These are phyloP conservation scores for Zymoseptoria brevis DNA, from an alignment of 2,329 filamentous ascomycete genomes.

Conservation along the genomic window DNA sequence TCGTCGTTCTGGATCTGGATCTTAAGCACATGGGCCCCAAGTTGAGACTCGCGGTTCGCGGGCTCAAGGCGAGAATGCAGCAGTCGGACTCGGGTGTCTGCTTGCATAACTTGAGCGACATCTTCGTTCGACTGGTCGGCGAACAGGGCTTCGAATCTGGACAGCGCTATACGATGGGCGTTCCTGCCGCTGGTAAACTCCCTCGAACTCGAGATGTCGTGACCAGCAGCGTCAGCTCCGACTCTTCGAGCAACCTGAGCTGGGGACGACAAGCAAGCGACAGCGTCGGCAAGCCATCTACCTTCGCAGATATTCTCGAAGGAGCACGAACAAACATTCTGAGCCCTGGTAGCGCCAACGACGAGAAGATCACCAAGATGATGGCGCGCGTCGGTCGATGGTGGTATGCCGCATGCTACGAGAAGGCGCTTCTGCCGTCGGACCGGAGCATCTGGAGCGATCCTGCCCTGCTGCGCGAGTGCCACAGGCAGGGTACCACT, in stretches of 20 bases:
- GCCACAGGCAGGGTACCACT: slow-evolving; percentile 76
- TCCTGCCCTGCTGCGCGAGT: slow-evolving; percentile 67
- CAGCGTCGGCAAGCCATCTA: not conserved
- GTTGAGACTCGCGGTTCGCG: slow-evolving; percentile 59
- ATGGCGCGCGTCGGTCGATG: slow-evolving; percentile 85
- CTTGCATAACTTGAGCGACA: slow-evolving; percentile 48
- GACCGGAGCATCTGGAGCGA: slow-evolving; percentile 72
- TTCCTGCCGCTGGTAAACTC: slow-evolving; percentile 57
- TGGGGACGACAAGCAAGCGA: not conserved
- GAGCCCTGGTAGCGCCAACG: slow-evolving; percentile 39
- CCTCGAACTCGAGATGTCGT: slow-evolving; percentile 27
- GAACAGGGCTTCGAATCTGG: slow-evolving; percentile 62
- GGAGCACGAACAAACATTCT: not conserved
- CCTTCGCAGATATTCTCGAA: slow-evolving; percentile 4
- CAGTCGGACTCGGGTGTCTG: slow-evolving; percentile 52
- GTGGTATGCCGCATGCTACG: slow-evolving; percentile 95
- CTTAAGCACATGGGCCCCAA: slow-evolving; percentile 73
- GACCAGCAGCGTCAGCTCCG: slow-evolving; percentile 22
- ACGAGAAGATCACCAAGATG: slow-evolving; percentile 85
- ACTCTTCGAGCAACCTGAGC: slow-evolving; percentile 11
- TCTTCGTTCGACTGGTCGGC: slow-evolving; percentile 58
- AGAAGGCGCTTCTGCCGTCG: slow-evolving; percentile 44
- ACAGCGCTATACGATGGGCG: slow-evolving; percentile 68
- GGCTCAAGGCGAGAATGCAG: slow-evolving; percentile 63
- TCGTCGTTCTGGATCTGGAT: slow-evolving; percentile 70